Conservation (phyloP, 140 eudicot species). For the Anethum foeniculum region DNA sequence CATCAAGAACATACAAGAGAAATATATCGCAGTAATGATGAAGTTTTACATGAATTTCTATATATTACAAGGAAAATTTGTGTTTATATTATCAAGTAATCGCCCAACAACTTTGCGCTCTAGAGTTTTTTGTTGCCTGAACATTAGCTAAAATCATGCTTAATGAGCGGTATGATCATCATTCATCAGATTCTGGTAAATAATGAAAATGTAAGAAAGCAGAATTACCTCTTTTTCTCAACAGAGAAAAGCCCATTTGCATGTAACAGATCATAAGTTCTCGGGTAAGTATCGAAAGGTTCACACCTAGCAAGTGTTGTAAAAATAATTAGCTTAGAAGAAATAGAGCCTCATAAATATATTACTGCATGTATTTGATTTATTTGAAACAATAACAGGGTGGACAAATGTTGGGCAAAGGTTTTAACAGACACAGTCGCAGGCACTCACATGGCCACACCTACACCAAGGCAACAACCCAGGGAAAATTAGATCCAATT, state of each 20-base stretch:
- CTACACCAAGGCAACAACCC: background rate
- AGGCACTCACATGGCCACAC: background rate
- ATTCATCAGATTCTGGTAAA: background rate
- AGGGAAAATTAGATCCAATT: background rate
- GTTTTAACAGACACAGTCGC: background rate
- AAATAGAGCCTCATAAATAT: background rate
- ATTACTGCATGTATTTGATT: background rate
- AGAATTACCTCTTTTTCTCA: constrained; percentile 55
- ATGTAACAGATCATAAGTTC: constrained; percentile 72
- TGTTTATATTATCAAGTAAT: background rate
- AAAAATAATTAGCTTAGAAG: background rate
- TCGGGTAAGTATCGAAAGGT: constrained; percentile 81
- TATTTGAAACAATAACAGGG: background rate
- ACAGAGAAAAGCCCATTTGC: constrained; percentile 75
- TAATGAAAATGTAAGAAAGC: background rate
- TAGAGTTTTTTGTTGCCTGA: background rate
- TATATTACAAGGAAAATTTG: background rate
- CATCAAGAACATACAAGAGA: background rate
- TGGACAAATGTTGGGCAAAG: background rate
- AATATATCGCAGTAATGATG: background rate
- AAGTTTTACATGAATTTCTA: background rate
- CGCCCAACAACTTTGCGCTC: background rate
- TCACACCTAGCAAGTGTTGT: constrained; percentile 50
- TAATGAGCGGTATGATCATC: background rate
- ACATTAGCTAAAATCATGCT: background rate